Percentiles rank a stretch among this genome's conserved stretches.
These are phyloP conservation scores for Pittosporum tobira DNA, from an alignment of 129 eudicot genomes.

Conservation along the genomic window DNA sequence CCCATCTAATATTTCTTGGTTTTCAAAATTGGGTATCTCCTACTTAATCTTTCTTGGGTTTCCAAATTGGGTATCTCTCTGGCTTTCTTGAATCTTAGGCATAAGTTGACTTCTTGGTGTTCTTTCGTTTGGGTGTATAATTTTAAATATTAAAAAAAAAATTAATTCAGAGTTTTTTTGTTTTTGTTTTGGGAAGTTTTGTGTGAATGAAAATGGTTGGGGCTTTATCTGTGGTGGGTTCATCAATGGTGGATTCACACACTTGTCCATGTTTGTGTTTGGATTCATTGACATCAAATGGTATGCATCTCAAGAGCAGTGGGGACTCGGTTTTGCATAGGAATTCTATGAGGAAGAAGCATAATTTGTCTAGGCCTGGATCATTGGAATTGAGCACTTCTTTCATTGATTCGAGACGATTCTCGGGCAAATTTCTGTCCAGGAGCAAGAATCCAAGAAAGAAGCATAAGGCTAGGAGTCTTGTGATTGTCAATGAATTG, in stretches of 20 bases:
- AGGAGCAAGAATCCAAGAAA: constrained; percentile 25
- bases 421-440: constrained; percentile 29
- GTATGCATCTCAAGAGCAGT: constrained; percentile 27
- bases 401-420: constrained; percentile 36
- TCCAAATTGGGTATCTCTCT: constrained; percentile 33
- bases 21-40: constrained; percentile 30
- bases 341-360: constrained; percentile 33
- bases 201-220: constrained; percentile 52
- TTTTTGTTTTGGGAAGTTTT: constrained; percentile 2
- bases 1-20: constrained; percentile 26
- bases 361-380: constrained; percentile 24
- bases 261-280: constrained; percentile 62
- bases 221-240: constrained; percentile 60
- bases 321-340: constrained; percentile 27
- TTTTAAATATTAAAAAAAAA: too few species aligned
- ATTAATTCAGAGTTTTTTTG: too few species aligned
- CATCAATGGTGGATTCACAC: constrained; percentile 68
- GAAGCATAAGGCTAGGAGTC: constrained; percentile 37
- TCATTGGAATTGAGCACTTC: constrained; percentile 51
- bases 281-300: constrained; percentile 51
- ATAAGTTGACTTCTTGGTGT: neutral
- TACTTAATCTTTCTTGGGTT: constrained; percentile 19
- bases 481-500: constrained; percentile 56
- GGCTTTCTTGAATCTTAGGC: constrained; percentile 6
- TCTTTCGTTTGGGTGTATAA: constrained; percentile 10